A percentile compares a stretch with the other conserved stretches of the same genome.
Evolutionary conservation across 768 basidiomycete species (phyloP).

Genomic region (Erythrobasidium yunnanense): DNA sequence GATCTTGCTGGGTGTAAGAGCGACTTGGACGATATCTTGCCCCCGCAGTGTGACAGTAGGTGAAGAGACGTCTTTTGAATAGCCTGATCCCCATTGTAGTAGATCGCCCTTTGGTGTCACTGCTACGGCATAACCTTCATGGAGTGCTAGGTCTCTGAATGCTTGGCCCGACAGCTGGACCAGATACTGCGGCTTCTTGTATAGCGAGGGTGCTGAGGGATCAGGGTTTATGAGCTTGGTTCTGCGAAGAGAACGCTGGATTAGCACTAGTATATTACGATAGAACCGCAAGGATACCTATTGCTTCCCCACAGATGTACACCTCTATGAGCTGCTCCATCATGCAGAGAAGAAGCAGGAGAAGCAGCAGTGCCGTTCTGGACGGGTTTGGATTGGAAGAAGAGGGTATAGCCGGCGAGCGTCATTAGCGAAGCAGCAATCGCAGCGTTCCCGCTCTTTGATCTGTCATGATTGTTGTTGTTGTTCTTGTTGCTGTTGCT

Average conservation of each 20-base stretch:
- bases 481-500: too few species aligned
- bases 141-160: slow-evolving; percentile 60
- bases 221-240: background rate
- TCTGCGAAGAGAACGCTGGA: background rate
- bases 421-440: too few species aligned
- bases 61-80: slow-evolving; percentile 42
- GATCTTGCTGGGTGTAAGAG: slow-evolving; percentile 43
- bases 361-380: background rate
- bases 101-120: slow-evolving; percentile 70
- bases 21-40: slow-evolving; percentile 31
- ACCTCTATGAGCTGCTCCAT: background rate
- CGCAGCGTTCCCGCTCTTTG: too few species aligned
- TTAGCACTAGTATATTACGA: background rate
- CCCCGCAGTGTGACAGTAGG: slow-evolving; percentile 32
- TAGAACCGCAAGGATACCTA: background rate
- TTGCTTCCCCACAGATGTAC: slow-evolving; percentile 14
- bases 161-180: slow-evolving; percentile 52
- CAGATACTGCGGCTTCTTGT: slow-evolving; percentile 29
- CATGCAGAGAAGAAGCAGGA: slow-evolving; percentile 2
- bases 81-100: slow-evolving; percentile 70
- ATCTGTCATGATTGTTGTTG: too few species aligned
- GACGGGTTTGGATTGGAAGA: too few species aligned
- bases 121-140: slow-evolving; percentile 51
- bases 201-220: background rate
- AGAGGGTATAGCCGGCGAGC: too few species aligned